These are phyloP conservation scores for Fusarium denticulatum DNA, from an alignment of 2,329 filamentous ascomycete genomes.

Conservation along the genomic window DNA sequence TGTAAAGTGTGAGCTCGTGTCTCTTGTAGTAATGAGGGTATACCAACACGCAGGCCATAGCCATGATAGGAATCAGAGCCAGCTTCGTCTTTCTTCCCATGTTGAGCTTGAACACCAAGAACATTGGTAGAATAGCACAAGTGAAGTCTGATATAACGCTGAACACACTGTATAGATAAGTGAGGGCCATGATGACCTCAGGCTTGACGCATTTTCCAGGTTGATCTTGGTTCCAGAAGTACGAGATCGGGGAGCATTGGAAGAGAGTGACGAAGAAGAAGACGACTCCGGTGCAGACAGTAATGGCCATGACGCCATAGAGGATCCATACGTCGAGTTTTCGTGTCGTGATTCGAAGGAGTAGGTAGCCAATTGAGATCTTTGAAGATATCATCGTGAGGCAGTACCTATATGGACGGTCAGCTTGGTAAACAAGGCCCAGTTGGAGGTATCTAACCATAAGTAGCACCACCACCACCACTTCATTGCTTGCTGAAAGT, in stretches of 20 bases:
- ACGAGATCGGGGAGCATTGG: conserved; percentile 53
- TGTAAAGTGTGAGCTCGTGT: conserved; percentile 37
- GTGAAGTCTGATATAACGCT: conserved; percentile 62
- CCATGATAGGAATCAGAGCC: conserved; percentile 62
- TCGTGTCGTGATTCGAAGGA: conserved; percentile 53
- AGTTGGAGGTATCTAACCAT: neutral
- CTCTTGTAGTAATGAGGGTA: neutral
- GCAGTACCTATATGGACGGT: conserved; percentile 42
- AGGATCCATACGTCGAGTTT: conserved; percentile 50
- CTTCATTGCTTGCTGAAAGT: conserved; percentile 48
- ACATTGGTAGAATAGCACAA: conserved; percentile 62
- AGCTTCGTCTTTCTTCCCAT: conserved; percentile 63
- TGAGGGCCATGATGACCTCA: conserved; percentile 60
- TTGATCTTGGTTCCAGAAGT: conserved; percentile 52
- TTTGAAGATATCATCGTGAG: conserved; percentile 52
- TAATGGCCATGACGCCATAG: conserved; percentile 48
- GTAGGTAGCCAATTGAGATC: conserved; percentile 55
- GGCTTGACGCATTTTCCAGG: conserved; percentile 51
- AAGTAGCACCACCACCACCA: conserved; percentile 54
- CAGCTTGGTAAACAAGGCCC: neutral
- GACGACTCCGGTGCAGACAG: conserved; percentile 49
- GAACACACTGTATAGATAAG: conserved; percentile 61
- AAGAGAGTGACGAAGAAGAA: conserved; percentile 56
- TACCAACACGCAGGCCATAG: conserved; percentile 63
- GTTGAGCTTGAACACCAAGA: conserved; percentile 64